Evolutionary conservation across 164 flowering plant genomes (phyloP), one percentile per base, ranked within the genome.

Genomic region (Berberis vulgaris): DNA sequence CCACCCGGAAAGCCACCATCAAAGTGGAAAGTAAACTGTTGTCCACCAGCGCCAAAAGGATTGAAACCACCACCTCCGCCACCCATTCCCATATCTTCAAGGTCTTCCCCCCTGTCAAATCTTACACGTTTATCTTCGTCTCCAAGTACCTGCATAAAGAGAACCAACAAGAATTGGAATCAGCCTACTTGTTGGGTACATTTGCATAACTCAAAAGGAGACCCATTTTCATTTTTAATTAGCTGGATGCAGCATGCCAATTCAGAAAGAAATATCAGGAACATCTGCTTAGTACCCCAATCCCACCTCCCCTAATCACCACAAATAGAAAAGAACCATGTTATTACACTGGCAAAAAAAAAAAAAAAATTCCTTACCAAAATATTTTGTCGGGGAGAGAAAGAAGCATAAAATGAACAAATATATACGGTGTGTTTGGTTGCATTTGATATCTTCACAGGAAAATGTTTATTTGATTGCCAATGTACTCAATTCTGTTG

Each of bases 31-130:
- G 94, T 81, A 69, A 54, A 93, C 64, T 83, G 89, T 67, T 89
- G 93, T 7, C 90, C 94, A 5, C 91, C 96, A 58, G 81, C 88
- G 50, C 88, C 91, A 78, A 79, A 89, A 9, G 91, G 96, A 67
- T 86, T 76, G 71, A 86, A 90, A 59, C 97, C 92, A 6, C 83
- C 87, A 49, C 46, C 66, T 5, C 82, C 88, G 45, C 43, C 65
- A 7, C 82, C 92, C 91, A 82, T 83, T 1, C 91, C 93, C 88
- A 81, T 81, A 1, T 83, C 90, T 63, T 93, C 96, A 12, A 88
- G 49, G 68, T 93, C 98, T 73, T 93, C 98, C 12, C 98, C 98
- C 73, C 87, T 80, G 65, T 93, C 98, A 68, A 68, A 93, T 81
- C 84, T 85, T 59, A 85, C 68, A 41, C 98, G 89, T 61, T 88